Conservation (phyloP, 2,329 filamentous ascomycete species). For the Monilinia vaccinii-corymbosi region DNA sequence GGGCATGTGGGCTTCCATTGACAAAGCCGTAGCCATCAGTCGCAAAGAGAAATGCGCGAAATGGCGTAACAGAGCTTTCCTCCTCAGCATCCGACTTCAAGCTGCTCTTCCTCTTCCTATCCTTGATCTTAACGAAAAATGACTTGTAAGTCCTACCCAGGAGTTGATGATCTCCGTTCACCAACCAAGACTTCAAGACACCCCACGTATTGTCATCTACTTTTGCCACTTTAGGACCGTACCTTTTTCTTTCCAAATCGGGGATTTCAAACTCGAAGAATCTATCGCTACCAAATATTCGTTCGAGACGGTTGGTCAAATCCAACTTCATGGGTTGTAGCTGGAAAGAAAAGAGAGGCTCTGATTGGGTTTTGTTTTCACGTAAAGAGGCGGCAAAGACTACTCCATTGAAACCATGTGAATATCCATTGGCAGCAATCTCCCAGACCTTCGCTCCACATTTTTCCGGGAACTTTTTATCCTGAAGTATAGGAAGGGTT, state of each 20-base stretch:
- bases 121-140: constrained; percentile 23
- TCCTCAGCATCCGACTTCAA: constrained; percentile 31
- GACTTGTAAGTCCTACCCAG: constrained; percentile 26
- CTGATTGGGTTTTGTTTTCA: constrained; percentile 29
- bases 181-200: constrained; percentile 35
- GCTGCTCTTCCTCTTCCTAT: constrained; percentile 28
- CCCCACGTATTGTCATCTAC: constrained; percentile 29
- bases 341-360: constrained; percentile 37
- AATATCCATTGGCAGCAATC: constrained; percentile 13
- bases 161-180: constrained; percentile 20
- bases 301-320: constrained; percentile 40
- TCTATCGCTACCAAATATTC: constrained; percentile 49
- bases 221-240: constrained; percentile 23
- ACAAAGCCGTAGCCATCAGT: constrained; percentile 33
- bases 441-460: constrained; percentile 39
- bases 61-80: constrained; percentile 29
- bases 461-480: constrained; percentile 40
- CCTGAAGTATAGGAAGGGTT: constrained; percentile 33
- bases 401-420: constrained; percentile 34
- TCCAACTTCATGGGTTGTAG: constrained; percentile 43
- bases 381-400: constrained; percentile 37
- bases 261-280: constrained; percentile 49
- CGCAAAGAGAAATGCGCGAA: constrained; percentile 47
- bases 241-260: constrained; percentile 28
- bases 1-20: constrained; percentile 1